A percentile compares a stretch with the other conserved stretches of the same genome.
Evolutionary conservation across 345 rosid genomes (phyloP).

Genomic region (Microthlaspi erraticum): DNA sequence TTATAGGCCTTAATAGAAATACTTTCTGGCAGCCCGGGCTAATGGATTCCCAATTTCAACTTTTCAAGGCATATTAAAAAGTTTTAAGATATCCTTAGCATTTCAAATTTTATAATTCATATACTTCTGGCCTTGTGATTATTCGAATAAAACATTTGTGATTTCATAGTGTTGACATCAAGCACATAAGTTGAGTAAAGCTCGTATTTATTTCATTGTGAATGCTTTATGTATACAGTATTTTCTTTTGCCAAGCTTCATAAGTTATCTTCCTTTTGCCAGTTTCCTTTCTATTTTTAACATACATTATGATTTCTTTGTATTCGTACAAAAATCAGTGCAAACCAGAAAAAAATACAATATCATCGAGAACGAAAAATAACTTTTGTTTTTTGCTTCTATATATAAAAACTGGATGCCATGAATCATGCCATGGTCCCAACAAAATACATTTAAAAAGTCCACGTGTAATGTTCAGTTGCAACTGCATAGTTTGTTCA

Average conservation of each 20-base stretch:
- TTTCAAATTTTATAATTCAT: neutral
- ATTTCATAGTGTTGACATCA: constrained; percentile 33
- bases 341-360: neutral
- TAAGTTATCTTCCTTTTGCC: neutral
- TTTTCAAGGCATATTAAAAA: constrained; percentile 32
- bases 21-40: neutral
- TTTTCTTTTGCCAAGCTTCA: neutral
- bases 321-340: neutral
- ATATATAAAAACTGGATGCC: constrained; percentile 8
- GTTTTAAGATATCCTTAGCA: constrained; percentile 30
- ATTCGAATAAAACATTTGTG: constrained; percentile 31
- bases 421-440: constrained; percentile 42
- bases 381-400: neutral
- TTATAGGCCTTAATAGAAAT: constrained; percentile 4
- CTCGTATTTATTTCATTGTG: constrained; percentile 25
- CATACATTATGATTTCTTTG: neutral
- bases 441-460: constrained; percentile 10
- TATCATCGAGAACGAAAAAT: neutral
- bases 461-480: constrained; percentile 37
- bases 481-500: constrained; percentile 47
- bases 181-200: constrained; percentile 10
- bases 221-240: constrained; percentile 18
- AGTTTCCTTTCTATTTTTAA: neutral
- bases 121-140: neutral
- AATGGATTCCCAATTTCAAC: constrained; percentile 14